Conservation (phyloP, 169 alveolate species). For the Eimeria maxima region DNA sequence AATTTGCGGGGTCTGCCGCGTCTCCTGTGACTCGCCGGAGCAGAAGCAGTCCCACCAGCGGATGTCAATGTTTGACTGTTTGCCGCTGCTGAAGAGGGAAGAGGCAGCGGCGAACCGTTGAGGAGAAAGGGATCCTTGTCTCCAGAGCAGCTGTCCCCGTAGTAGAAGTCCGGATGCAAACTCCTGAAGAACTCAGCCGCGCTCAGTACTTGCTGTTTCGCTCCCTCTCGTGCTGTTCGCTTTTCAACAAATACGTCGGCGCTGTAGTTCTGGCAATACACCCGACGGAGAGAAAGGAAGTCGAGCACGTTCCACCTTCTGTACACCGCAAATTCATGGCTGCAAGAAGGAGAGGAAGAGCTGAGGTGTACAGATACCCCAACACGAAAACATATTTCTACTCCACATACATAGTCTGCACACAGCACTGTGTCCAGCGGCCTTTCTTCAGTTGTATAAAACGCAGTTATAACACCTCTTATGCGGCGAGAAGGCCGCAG, state of each 20-base stretch:
- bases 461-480: not conserved
- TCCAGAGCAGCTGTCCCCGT: not conserved
- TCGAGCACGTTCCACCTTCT: conserved; percentile 1
- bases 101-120: conserved; percentile 13
- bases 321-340: conserved; percentile 11
- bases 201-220: not conserved
- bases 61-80: not conserved
- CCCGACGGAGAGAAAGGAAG: conserved; percentile 13
- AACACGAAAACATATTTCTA: conserved; percentile 42
- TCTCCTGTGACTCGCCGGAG: not conserved
- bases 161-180: not conserved
- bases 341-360: not conserved
- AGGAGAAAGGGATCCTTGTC: not conserved
- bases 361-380: conserved; percentile 59
- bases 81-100: not conserved
- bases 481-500: conserved; percentile 48
- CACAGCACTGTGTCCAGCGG: not conserved
- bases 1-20: conserved; percentile 51
- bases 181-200: not conserved
- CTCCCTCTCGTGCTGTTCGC: conserved; percentile 14
- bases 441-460: not conserved
- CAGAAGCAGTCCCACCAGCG: not conserved
- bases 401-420: not conserved
- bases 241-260: conserved; percentile 1
- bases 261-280: not conserved